Evolutionary conservation across 352 stramenopile genomes (phyloP).

Genomic region (Phytophthora uliginosa): DNA sequence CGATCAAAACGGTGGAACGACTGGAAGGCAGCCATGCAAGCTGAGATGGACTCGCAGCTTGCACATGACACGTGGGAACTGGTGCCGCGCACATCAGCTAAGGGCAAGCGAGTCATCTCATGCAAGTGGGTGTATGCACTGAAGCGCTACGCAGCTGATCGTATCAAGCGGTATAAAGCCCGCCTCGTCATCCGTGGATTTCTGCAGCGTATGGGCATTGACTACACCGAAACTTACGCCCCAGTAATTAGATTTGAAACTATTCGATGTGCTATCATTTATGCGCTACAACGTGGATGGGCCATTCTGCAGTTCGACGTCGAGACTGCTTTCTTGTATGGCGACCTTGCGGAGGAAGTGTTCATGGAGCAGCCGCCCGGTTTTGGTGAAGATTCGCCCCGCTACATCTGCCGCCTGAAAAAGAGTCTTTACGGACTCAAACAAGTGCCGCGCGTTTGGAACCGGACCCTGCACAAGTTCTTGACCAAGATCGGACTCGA

Average conservation of each 20-base stretch:
- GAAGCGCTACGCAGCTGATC: too few species aligned
- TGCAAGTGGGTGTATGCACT: too few species aligned
- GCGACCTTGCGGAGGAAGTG: slow-evolving; percentile 3
- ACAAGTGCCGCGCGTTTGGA: slow-evolving; percentile 18
- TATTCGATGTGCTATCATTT: slow-evolving; percentile 1
- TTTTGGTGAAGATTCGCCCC: neutral
- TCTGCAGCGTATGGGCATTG: too few species aligned
- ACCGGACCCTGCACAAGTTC: neutral
- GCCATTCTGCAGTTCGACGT: slow-evolving; percentile 25
- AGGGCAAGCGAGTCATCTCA: slow-evolving; percentile 22
- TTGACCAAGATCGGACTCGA: slow-evolving; percentile 8
- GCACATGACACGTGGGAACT: slow-evolving; percentile 3
- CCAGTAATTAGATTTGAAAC: too few species aligned
- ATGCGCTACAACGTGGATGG: slow-evolving; percentile 15
- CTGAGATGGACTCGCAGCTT: slow-evolving; percentile 12
- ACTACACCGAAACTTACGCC: too few species aligned
- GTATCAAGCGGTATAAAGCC: too few species aligned
- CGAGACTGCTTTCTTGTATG: slow-evolving; percentile 22
- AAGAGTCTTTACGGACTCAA: neutral
- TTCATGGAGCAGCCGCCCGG: slow-evolving; percentile 9
- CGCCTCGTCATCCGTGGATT: too few species aligned
- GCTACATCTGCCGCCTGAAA: neutral
- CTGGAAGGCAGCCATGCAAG: slow-evolving; percentile 12
- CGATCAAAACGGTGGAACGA: neutral
- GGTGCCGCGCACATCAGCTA: slow-evolving; percentile 1